These are phyloP conservation scores for Nigrograna mackinnonii DNA, from an alignment of 2,329 filamentous ascomycete genomes.

Conservation along the genomic window DNA sequence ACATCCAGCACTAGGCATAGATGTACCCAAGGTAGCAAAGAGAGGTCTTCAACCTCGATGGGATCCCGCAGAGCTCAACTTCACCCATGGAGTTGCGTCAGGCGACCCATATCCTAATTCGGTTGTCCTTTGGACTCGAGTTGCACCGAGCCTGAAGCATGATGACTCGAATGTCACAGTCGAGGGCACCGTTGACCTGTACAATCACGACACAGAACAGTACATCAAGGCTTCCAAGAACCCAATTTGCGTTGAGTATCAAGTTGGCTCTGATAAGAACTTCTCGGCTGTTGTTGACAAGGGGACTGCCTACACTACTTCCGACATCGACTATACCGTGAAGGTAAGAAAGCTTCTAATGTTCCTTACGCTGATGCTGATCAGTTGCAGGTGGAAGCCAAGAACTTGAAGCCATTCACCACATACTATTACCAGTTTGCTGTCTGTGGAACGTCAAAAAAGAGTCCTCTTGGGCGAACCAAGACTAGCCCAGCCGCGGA, in stretches of 20 bases:
- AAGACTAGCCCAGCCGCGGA: conserved; percentile 67
- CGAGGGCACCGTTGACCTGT: conserved; percentile 59
- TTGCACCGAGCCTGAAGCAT: conserved; percentile 42
- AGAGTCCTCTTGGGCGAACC: conserved; percentile 66
- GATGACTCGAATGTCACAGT: conserved; percentile 54
- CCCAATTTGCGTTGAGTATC: conserved; percentile 70
- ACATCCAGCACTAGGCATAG: conserved; percentile 64
- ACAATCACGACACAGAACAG: conserved; percentile 57
- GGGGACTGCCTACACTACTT: conserved; percentile 69
- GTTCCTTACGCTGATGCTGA: not conserved
- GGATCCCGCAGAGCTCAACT: conserved; percentile 23
- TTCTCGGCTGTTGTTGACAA: conserved; percentile 54
- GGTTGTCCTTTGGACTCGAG: conserved; percentile 38
- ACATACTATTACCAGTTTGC: conserved; percentile 73
- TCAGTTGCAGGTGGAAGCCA: conserved; percentile 62
- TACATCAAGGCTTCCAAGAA: conserved; percentile 58
- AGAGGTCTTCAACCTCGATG: conserved; percentile 33
- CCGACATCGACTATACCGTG: conserved; percentile 75
- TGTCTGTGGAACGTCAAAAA: conserved; percentile 65
- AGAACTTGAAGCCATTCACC: conserved; percentile 64
- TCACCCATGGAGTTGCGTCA: conserved; percentile 51
- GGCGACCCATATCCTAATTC: conserved; percentile 50
- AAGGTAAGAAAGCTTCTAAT: conserved; percentile 57
- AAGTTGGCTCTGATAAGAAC: conserved; percentile 56
- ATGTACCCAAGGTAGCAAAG: conserved; percentile 62